A percentile compares a stretch with the other conserved stretches of the same genome.
phyloP scores from a whole-genome alignment of 2,329 filamentous ascomycete genomes.

The Fusarium lyarnte region DNA sequence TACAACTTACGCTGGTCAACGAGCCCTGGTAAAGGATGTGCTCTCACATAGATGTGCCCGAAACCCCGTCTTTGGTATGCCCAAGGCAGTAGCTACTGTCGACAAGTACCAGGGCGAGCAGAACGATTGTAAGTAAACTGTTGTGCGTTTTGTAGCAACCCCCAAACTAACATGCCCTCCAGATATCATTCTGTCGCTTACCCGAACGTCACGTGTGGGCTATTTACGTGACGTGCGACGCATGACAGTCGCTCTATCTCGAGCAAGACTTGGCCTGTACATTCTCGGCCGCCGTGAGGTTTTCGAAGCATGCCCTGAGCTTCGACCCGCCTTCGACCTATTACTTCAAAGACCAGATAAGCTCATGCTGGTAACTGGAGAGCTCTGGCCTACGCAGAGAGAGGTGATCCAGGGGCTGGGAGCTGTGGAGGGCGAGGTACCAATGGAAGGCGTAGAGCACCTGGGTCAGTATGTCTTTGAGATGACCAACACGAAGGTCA shows the following conservation, averaged over 20 bases:
- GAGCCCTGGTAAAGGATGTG: slow-evolving; percentile 88
- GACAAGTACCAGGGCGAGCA: slow-evolving; percentile 99
- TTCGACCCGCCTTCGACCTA: slow-evolving; percentile 84
- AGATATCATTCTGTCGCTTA: slow-evolving; percentile 95
- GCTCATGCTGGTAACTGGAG: slow-evolving; percentile 81
- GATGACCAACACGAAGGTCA: slow-evolving; percentile 78
- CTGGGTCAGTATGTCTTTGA: slow-evolving; percentile 95
- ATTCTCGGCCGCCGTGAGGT: slow-evolving; percentile 88
- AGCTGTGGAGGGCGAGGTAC: slow-evolving; percentile 65
- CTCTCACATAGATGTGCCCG: slow-evolving; percentile 83
- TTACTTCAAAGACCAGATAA: slow-evolving; percentile 83
- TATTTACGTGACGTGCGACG: slow-evolving; percentile 94
- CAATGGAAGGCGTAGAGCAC: slow-evolving; percentile 94
- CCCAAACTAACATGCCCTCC: slow-evolving; percentile 32
- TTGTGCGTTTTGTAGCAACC: background rate
- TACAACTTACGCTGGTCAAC: slow-evolving; percentile 92
- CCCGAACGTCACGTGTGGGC: slow-evolving; percentile 86
- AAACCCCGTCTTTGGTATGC: slow-evolving; percentile 87
- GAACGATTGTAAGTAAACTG: slow-evolving; percentile 83
- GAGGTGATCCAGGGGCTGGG: slow-evolving; percentile 53
- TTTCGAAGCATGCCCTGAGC: slow-evolving; percentile 88
- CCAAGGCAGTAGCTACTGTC: slow-evolving; percentile 90
- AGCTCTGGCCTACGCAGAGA: slow-evolving; percentile 81
- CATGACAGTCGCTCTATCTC: slow-evolving; percentile 92
- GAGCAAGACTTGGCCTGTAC: slow-evolving; percentile 90